Conservation (phyloP, 1,284 basidiomycete genomes). For the Filobasidium uniguttulatum region DNA sequence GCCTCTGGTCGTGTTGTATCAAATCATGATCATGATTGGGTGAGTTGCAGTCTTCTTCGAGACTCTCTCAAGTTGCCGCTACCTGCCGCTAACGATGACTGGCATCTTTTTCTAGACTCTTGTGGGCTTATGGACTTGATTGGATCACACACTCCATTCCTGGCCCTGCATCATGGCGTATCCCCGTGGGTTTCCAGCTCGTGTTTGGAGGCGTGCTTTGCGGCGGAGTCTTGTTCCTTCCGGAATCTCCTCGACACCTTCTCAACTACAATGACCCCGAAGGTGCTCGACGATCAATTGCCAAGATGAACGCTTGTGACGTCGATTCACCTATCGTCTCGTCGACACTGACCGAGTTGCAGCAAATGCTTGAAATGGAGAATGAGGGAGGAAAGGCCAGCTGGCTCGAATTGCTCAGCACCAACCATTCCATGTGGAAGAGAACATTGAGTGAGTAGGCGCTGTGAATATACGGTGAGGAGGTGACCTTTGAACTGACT, state of each 20-base stretch:
- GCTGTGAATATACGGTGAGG: not conserved
- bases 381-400: slow-evolving; percentile 64
- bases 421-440: slow-evolving; percentile 53
- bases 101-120: slow-evolving; percentile 46
- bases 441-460: slow-evolving; percentile 43
- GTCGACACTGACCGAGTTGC: slow-evolving; percentile 54
- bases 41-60: slow-evolving; percentile 18
- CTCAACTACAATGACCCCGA: slow-evolving; percentile 28
- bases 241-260: slow-evolving; percentile 46
- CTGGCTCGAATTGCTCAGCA: slow-evolving; percentile 64
- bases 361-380: slow-evolving; percentile 43
- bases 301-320: slow-evolving; percentile 50
- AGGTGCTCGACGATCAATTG: slow-evolving; percentile 50
- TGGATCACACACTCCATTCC: slow-evolving; percentile 50
- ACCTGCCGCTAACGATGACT: slow-evolving; percentile 8
- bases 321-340: slow-evolving; percentile 50
- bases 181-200: slow-evolving; percentile 33
- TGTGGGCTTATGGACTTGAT: slow-evolving; percentile 59
- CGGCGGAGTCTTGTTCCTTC: slow-evolving; percentile 55
- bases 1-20: slow-evolving; percentile 57
- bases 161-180: slow-evolving; percentile 54
- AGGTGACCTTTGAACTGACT: not conserved
- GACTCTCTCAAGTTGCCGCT: not conserved
- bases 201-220: slow-evolving; percentile 22
- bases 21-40: slow-evolving; percentile 60